Evolutionary conservation across 495 filamentous ascomycete genomes (phyloP), one percentile per base, ranked within the genome.

Genomic region (Paragyromitra xinjiangensis): DNA sequence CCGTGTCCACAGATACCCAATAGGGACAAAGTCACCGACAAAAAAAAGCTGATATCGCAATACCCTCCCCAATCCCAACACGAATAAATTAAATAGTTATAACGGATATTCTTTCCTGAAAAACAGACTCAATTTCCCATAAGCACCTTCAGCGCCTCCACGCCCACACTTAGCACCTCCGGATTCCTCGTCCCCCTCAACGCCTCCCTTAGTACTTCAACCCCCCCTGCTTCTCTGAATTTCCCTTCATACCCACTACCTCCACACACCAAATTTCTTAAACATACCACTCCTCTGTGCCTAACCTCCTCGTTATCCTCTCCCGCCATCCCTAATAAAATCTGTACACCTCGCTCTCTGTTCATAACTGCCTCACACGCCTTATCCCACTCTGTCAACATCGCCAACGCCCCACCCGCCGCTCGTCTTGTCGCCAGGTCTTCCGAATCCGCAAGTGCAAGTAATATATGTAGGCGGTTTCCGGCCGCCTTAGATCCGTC

Each of bases 331-430:
- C 86, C 88, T 53, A 99, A 82, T 22, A 98, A 78, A 45, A 92
- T 86, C 64, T 90, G 87, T 6, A 93, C 86, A 0, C 93, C 93
- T 12, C 91, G 85, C 29, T 94, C 88, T 55, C 89, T 86, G 48
- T 88, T 86, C 73, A 95, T 74, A 34, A 98, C 85, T 1, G 87
- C 90, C 39, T 88, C 85, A 16, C 94, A 91, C 0, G 90, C 90
- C 0, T 86, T 87, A 73, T 95, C 92, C 78, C 89, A 94, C 62
- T 91, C 90, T 0, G 92, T 92, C 71, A 99, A 81, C 85, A 91
- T 91, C 14, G 95, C 95, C 64, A 99, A 81, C 0, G 92, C 95
- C 0, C 95, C 95, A 9, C 94, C 95, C 3, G 95, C 94, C 0
- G 94, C 95, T 69, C 89, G 88, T 59, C 95, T 86, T 5, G 95